These are phyloP conservation scores for Diophrys appendiculata DNA, from an alignment of 73 alveolate species.

Conservation along the genomic window DNA sequence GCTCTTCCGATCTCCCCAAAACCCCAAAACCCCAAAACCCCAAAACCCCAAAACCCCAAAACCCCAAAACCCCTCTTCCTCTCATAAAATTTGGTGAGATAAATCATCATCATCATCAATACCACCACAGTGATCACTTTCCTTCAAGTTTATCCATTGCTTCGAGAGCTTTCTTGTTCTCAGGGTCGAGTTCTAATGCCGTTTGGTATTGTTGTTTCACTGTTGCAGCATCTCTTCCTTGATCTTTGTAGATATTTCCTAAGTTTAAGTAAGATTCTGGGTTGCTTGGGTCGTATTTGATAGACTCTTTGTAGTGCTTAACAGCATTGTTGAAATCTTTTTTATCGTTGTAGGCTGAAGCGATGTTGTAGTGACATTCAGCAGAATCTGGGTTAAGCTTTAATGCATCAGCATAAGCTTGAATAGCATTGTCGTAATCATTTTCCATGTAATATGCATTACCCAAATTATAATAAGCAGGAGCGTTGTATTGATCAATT, in stretches of 20 bases:
- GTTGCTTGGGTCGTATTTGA: constrained; percentile 48
- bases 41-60: no score
- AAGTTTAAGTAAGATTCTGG: constrained; percentile 61
- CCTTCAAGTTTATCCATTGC: constrained; percentile 24
- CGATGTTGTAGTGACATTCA: constrained; percentile 85
- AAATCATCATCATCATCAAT: no score
- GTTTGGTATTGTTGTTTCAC: no score
- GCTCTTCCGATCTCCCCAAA: no score
- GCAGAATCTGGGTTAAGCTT: constrained; percentile 80
- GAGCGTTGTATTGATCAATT: constrained; percentile 77
- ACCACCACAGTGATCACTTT: no score
- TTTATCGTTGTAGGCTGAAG: constrained; percentile 77
- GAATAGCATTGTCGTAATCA: constrained; percentile 73
- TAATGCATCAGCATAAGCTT: constrained; percentile 69
- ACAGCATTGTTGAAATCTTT: constrained; percentile 69
- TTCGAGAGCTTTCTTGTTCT: constrained; percentile 31
- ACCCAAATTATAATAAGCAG: constrained; percentile 86
- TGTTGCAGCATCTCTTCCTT: no score
- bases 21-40: no score
- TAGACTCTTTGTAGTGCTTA: constrained; percentile 77
- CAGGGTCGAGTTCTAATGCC: constrained; percentile 24
- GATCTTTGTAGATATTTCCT: no score
- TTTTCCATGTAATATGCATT: constrained; percentile 77
- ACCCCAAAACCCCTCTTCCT: no score
- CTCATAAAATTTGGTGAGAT: no score